Evolutionary conservation across 805 yeast genomes (phyloP).

Genomic region (Maudiozyma pseudohumilis): DNA sequence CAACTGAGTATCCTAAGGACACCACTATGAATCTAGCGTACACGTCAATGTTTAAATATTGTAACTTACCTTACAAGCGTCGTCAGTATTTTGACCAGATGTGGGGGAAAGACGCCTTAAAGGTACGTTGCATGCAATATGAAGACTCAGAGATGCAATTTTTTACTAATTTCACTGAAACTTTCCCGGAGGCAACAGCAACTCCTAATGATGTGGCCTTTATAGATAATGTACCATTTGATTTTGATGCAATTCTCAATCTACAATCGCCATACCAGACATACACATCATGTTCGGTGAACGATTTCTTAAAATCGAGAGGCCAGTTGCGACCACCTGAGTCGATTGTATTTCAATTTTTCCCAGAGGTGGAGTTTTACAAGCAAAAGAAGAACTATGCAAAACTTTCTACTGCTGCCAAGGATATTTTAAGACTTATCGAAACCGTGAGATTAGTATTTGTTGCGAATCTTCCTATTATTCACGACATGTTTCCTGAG

Average conservation of each 20-base stretch:
- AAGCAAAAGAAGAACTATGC: slow-evolving; percentile 5
- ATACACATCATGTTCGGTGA: background rate
- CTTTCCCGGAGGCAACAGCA: background rate
- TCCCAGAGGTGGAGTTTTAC: slow-evolving; percentile 25
- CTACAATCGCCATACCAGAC: slow-evolving; percentile 10
- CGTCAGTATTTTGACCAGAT: slow-evolving; percentile 17
- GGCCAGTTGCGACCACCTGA: slow-evolving; percentile 8
- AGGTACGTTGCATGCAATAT: slow-evolving; percentile 10
- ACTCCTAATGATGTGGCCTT: slow-evolving; percentile 8
- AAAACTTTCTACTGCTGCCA: slow-evolving; percentile 10
- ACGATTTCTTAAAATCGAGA: slow-evolving; percentile 2
- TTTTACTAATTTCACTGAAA: slow-evolving; percentile 1
- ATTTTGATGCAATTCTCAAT: slow-evolving; percentile 17
- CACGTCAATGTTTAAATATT: slow-evolving; percentile 22
- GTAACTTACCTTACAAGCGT: slow-evolving; percentile 25
- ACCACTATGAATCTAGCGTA: slow-evolving; percentile 22
- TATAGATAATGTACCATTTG: slow-evolving; percentile 18
- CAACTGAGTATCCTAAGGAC: slow-evolving; percentile 24
- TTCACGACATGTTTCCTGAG: slow-evolving; percentile 22
- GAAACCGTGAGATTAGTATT: slow-evolving; percentile 17
- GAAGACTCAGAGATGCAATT: slow-evolving; percentile 4
- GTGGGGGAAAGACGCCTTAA: background rate
- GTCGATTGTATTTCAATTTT: slow-evolving; percentile 17
- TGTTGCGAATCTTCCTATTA: slow-evolving; percentile 21
- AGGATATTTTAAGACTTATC: slow-evolving; percentile 16